phyloP scores from a whole-genome alignment of 2,329 filamentous ascomycete species.

The Neopestalotiopsis clavispora region DNA sequence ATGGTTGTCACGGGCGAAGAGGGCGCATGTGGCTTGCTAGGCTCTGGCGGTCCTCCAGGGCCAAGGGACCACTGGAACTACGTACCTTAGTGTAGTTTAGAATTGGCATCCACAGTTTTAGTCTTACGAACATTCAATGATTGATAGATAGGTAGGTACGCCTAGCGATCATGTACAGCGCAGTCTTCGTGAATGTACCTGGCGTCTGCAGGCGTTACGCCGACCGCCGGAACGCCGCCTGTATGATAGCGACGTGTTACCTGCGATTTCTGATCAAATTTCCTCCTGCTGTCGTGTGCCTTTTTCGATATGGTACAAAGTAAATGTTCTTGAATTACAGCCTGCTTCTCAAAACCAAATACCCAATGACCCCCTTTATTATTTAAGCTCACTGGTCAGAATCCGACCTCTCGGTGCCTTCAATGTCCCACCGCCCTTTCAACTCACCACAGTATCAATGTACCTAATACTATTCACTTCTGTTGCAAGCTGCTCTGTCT shows the following conservation, averaged over 20 bases:
- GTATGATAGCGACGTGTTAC: background rate
- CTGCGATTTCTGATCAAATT: background rate
- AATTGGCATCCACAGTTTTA: background rate
- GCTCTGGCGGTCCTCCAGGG: conserved; percentile 6
- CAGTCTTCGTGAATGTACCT: background rate
- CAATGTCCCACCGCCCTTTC: background rate
- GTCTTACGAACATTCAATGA: background rate
- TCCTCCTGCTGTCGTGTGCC: background rate
- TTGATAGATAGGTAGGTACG: background rate
- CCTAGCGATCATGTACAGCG: background rate
- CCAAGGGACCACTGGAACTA: conserved; percentile 1
- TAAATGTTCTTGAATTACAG: background rate
- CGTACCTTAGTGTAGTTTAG: background rate
- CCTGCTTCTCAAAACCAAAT: too few relatives aligned
- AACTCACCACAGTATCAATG: background rate
- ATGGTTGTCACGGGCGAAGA: conserved; percentile 14
- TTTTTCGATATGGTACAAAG: background rate
- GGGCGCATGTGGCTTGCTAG: conserved; percentile 7
- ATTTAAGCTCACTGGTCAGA: background rate
- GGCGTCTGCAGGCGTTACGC: background rate
- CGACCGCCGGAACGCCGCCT: background rate
- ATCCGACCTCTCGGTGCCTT: conserved; percentile 13
- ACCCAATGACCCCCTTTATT: too few relatives aligned
- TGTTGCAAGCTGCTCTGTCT: background rate
- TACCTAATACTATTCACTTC: background rate